Evolutionary conservation across 1,139 yeast species (phyloP).

Genomic region (Diutina sp.): DNA sequence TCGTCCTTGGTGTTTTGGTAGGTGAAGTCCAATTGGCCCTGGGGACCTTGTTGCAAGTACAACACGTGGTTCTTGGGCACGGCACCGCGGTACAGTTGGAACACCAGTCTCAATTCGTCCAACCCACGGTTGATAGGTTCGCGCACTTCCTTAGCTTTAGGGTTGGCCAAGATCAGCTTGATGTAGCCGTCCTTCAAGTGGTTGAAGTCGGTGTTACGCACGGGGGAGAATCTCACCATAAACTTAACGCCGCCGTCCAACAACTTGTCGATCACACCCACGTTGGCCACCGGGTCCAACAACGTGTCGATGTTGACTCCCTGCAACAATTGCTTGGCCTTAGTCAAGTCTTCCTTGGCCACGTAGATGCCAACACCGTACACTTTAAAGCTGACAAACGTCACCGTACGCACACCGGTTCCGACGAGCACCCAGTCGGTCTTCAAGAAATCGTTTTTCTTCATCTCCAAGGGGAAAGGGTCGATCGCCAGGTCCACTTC

Average conservation of each 20-base stretch:
- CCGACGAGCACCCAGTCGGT: constrained; percentile 41
- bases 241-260: constrained; percentile 1
- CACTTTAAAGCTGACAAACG: constrained; percentile 73
- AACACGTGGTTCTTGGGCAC: constrained; percentile 55
- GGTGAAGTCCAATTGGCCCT: constrained; percentile 23
- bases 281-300: constrained; percentile 4
- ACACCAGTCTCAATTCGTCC: constrained; percentile 39
- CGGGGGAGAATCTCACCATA: constrained; percentile 42
- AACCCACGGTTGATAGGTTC: constrained; percentile 36
- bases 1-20: constrained; percentile 13
- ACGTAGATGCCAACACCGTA: constrained; percentile 78
- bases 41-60: constrained; percentile 10
- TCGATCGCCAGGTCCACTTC: neutral
- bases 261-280: neutral
- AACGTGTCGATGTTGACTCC: constrained; percentile 3
- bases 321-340: constrained; percentile 19
- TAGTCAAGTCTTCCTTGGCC: constrained; percentile 38
- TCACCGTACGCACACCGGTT: constrained; percentile 69
- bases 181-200: constrained; percentile 85
- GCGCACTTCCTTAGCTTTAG: constrained; percentile 23
- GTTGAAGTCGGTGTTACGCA: constrained; percentile 77
- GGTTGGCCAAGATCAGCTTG: constrained; percentile 55
- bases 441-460: constrained; percentile 8
- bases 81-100: constrained; percentile 38
- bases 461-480: neutral